A percentile compares a stretch with the other conserved stretches of the same genome.
These are phyloP conservation scores for Drechslerella stenobrocha DNA, from an alignment of 2,329 filamentous ascomycete species.

Conservation along the genomic window DNA sequence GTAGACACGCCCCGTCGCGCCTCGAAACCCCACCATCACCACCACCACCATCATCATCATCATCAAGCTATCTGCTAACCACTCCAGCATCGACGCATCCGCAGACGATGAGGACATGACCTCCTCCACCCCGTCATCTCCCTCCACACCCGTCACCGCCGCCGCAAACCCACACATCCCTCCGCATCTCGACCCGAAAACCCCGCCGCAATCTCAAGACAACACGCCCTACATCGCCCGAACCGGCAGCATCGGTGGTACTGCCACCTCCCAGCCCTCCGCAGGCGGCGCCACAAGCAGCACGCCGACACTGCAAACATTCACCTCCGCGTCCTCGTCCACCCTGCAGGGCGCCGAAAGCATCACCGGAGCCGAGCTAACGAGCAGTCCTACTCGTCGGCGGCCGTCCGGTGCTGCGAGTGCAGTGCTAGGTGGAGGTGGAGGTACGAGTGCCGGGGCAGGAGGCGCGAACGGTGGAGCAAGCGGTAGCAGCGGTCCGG, in stretches of 20 bases:
- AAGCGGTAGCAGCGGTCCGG: conserved; percentile 4
- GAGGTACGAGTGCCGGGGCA: neutral
- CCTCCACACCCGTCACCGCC: conserved; percentile 37
- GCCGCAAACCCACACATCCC: conserved; percentile 35
- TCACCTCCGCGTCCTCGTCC: conserved; percentile 21
- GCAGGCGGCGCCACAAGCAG: neutral
- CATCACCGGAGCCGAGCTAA: neutral
- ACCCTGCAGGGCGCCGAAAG: conserved; percentile 17
- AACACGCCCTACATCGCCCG: conserved; percentile 41
- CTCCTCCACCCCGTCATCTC: conserved; percentile 44
- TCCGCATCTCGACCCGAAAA: conserved; percentile 43
- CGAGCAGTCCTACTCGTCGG: neutral
- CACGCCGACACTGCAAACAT: conserved; percentile 24
- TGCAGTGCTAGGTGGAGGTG: neutral
- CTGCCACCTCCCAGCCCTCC: neutral
- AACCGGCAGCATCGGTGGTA: neutral
- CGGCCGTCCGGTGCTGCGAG: neutral
- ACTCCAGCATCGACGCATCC: no score
- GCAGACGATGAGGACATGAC: conserved; percentile 47
- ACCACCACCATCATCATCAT: no score
- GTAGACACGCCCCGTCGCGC: conserved; percentile 5
- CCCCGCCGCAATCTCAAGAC: conserved; percentile 43
- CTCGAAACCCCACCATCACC: neutral
- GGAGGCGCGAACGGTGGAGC: conserved; percentile 6
- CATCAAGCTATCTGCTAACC: no score